Conservation (phyloP, 192 early-diverging fungal species). For the Coemansia reversa region DNA sequence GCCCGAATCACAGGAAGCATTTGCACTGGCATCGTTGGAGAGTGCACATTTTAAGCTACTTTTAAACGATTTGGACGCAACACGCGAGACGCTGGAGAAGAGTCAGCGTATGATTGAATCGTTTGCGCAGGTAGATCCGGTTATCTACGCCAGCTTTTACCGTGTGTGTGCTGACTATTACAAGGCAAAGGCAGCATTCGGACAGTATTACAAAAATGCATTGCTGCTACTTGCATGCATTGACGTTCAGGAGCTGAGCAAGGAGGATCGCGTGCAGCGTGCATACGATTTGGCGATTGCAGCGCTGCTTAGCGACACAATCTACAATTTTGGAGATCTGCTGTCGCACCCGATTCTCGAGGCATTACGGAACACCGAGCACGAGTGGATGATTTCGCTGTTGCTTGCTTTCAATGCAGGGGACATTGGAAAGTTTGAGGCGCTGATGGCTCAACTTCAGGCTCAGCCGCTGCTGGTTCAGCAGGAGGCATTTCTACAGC, state of each 20-base stretch:
- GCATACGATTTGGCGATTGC: conserved; percentile 90
- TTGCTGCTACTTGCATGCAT: conserved; percentile 92
- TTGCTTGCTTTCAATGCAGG: conserved; percentile 94
- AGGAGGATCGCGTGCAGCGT: conserved; percentile 77
- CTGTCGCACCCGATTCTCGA: conserved; percentile 59
- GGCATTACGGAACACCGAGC: conserved; percentile 61
- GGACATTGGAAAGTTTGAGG: conserved; percentile 90
- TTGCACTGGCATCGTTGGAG: conserved; percentile 82
- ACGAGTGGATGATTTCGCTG: conserved; percentile 82
- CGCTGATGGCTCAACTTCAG: conserved; percentile 66
- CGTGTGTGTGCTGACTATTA: conserved; percentile 95
- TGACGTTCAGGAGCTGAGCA: conserved; percentile 74
- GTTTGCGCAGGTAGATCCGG: conserved; percentile 66
- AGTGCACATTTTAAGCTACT: conserved; percentile 80
- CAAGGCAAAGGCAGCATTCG: conserved; percentile 92
- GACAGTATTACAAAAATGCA: conserved; percentile 94
- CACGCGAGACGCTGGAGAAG: conserved; percentile 79
- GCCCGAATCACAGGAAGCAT: conserved; percentile 75
- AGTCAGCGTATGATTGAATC: conserved; percentile 72
- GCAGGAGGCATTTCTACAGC: conserved; percentile 72
- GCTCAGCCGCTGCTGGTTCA: conserved; percentile 81
- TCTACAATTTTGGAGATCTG: conserved; percentile 99
- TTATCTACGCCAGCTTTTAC: conserved; percentile 93
- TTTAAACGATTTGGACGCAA: conserved; percentile 77
- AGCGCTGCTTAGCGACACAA: conserved; percentile 89